Evolutionary conservation across 2,329 filamentous ascomycete species (phyloP).

Genomic region (Dothistroma pini): DNA sequence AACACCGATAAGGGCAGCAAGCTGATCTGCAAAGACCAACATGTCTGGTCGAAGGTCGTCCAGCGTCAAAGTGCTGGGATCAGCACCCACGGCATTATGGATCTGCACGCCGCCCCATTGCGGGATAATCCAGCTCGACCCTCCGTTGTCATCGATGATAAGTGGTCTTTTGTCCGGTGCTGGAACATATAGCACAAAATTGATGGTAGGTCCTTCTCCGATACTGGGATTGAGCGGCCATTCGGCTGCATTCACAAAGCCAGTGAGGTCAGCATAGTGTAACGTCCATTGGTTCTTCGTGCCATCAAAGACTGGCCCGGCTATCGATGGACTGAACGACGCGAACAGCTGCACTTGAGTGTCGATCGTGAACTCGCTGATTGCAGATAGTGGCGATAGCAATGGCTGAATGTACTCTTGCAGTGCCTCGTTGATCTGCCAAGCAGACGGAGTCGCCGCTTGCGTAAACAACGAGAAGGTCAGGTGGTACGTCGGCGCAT

Average conservation of each 20-base stretch:
- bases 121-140: slow-evolving; percentile 85
- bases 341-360: slow-evolving; percentile 96
- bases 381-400: slow-evolving; percentile 70
- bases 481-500: slow-evolving; percentile 89
- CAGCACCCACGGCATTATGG: slow-evolving; percentile 53
- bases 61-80: slow-evolving; percentile 51
- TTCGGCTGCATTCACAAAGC: slow-evolving; percentile 96
- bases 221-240: slow-evolving; percentile 96
- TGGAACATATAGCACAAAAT: slow-evolving; percentile 90
- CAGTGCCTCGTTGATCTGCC: slow-evolving; percentile 84
- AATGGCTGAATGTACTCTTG: slow-evolving; percentile 78
- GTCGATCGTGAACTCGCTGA: slow-evolving; percentile 94
- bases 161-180: slow-evolving; percentile 62
- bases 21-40: slow-evolving; percentile 84
- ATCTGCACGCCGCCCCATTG: slow-evolving; percentile 86
- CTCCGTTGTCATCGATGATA: slow-evolving; percentile 55
- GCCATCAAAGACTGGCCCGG: slow-evolving; percentile 53
- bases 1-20: slow-evolving; percentile 81
- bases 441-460: slow-evolving; percentile 71
- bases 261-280: slow-evolving; percentile 80
- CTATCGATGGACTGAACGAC: slow-evolving; percentile 59
- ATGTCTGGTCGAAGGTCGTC: slow-evolving; percentile 73
- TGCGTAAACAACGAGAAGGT: slow-evolving; percentile 94
- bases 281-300: slow-evolving; percentile 61
- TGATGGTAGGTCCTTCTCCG: slow-evolving; percentile 86